phyloP scores from a whole-genome alignment of 345 rosid species.

The Linum usitatissimum region DNA sequence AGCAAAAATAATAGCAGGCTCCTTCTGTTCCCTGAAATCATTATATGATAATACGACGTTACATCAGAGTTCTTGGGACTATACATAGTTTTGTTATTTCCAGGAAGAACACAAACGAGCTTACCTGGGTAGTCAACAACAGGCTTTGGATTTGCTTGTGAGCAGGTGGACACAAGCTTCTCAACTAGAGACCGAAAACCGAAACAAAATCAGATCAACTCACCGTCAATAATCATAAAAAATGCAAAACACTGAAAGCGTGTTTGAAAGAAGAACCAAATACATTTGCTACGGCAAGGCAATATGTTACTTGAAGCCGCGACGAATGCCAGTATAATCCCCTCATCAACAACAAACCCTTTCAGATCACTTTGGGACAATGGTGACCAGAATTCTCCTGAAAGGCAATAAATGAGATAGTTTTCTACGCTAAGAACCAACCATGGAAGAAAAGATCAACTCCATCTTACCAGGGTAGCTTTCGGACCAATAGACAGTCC shows the following conservation, averaged over 20 bases:
- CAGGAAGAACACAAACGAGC: neutral
- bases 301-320: conserved; percentile 52
- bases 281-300: conserved; percentile 46
- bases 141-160: conserved; percentile 37
- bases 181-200: conserved; percentile 28
- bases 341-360: conserved; percentile 58
- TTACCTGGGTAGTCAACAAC: conserved; percentile 41
- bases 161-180: conserved; percentile 57
- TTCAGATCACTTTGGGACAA: conserved; percentile 49
- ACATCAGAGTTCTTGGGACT: neutral
- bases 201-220: neutral
- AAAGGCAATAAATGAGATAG: conserved; percentile 8
- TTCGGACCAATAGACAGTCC: conserved; percentile 65
- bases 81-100: neutral
- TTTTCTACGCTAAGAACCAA: neutral
- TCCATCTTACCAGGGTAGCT: conserved; percentile 48
- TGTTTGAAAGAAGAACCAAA: neutral
- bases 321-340: conserved; percentile 61
- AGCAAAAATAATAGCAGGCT: conserved; percentile 43
- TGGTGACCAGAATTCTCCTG: conserved; percentile 36
- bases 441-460: neutral
- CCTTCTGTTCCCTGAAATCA: conserved; percentile 44
- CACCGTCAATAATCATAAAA: neutral
- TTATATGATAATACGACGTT: neutral
- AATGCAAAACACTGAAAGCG: neutral